Evolutionary conservation across 495 filamentous ascomycete species (phyloP), one percentile per base, ranked within the genome.

Genomic region (Mytilinidion resinicola): DNA sequence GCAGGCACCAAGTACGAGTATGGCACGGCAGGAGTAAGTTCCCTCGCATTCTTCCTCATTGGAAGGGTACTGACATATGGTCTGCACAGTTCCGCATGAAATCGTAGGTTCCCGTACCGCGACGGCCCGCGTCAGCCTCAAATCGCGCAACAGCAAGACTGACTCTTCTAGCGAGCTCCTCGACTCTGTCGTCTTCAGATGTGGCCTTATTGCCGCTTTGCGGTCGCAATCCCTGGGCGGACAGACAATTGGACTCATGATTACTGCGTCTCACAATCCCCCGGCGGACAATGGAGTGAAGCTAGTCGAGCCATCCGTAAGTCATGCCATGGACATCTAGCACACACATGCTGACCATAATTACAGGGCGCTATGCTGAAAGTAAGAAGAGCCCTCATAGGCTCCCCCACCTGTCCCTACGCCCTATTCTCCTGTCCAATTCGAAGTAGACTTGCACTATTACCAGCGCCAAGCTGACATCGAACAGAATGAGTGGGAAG

Each of bases 221-320:
- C 88, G 93, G 38, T 96, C 90, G 41, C 89, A 88, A 69, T 91
- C 91, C 70, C 80, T 91, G 51, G 85, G 85, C 67, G 86, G 90
- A 59, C 87, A 92, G 76, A 87, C 88, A 65, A 95, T 99, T 70
- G 93, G 93, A 70, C 83, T 99, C 51, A 97, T 99, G 93, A 90
- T 99, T 71, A 99, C 93, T 62, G 93, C 93, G 36, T 96, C 90
- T 64, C 93, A 99, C 81, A 99, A 99, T 74, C 90, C 90, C 38
- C 89, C 95, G 3, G 85, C 86, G 66, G 93, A 99, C 74, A 99
- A 99, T 76, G 93, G 93, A 53, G 89, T 99, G 64, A 99, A 99
- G 81, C 80, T 99, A 61, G 88, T 99, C 62, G 93, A 99, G 73
- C 93, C 93, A 11, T 88, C 95, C 86, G 85, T 85, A 64, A 65